A percentile compares a stretch with the other conserved stretches of the same genome.
Evolutionary conservation across 805 yeast genomes (phyloP).

Genomic region (Kodamaea restingae): DNA sequence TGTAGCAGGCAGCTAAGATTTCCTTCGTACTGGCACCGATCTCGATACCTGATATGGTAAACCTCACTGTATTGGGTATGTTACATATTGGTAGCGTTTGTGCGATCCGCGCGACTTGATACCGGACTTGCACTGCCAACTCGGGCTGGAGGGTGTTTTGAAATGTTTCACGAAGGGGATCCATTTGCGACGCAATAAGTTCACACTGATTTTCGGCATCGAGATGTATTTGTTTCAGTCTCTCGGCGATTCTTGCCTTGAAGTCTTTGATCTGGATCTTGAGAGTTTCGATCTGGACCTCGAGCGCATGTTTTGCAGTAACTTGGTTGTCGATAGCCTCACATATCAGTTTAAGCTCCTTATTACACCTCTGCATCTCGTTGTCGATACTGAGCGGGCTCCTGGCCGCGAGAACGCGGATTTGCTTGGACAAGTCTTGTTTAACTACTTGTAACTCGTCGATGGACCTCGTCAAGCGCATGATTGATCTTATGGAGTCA

Average conservation of each 20-base stretch:
- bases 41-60: conserved; percentile 31
- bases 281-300: conserved; percentile 8
- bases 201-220: conserved; percentile 22
- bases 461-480: conserved; percentile 21
- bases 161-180: conserved; percentile 23
- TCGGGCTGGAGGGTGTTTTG: conserved; percentile 19
- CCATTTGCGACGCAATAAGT: conserved; percentile 23
- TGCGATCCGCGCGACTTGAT: conserved; percentile 13
- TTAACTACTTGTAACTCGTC: conserved; percentile 29
- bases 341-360: neutral
- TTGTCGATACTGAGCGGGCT: conserved; percentile 1
- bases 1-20: conserved; percentile 28
- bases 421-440: conserved; percentile 16
- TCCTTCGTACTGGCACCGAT: conserved; percentile 32
- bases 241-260: conserved; percentile 14
- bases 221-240: conserved; percentile 14
- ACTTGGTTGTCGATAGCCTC: conserved; percentile 14
- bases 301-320: conserved; percentile 19
- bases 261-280: conserved; percentile 21
- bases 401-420: conserved; percentile 2
- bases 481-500: conserved; percentile 27
- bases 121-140: conserved; percentile 2
- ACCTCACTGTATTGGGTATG: conserved; percentile 18
- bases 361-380: neutral
- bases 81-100: conserved; percentile 24